A percentile compares a stretch with the other conserved stretches of the same genome.
These are phyloP conservation scores for Fraxinus anomala DNA, from an alignment of 257 asterid species.

Conservation along the genomic window DNA sequence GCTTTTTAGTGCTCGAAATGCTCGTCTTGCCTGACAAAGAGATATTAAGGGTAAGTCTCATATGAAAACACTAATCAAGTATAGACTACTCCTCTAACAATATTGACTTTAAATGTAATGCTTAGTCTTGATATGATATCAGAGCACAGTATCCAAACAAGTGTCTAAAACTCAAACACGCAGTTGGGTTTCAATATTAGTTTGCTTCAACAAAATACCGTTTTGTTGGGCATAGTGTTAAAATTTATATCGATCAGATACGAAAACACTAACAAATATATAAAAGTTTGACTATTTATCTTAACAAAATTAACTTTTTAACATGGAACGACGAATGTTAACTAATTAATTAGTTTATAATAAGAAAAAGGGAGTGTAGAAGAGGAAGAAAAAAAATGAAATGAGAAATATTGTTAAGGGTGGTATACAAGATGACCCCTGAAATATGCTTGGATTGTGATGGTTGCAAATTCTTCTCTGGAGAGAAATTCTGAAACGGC, in stretches of 20 bases:
- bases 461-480: conserved; percentile 67
- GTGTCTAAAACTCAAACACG: too few species aligned
- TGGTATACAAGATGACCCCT: conserved; percentile 68
- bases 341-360: not conserved
- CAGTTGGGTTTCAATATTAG: too few species aligned
- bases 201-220: not conserved
- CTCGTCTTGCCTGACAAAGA: conserved; percentile 58
- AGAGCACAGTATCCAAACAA: not conserved
- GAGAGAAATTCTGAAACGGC: conserved; percentile 30
- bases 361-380: not conserved
- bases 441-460: conserved; percentile 65
- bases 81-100: too few species aligned
- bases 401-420: not conserved
- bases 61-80: too few species aligned
- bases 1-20: conserved; percentile 62
- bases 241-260: too few species aligned
- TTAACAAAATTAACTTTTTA: too few species aligned
- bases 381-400: not conserved
- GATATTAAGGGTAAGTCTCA: not conserved
- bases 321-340: not conserved
- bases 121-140: not conserved
- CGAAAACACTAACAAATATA: not conserved
- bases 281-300: not conserved
- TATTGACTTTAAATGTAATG: too few species aligned
- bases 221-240: too few species aligned